A percentile compares a stretch with the other conserved stretches of the same genome.
Evolutionary conservation across 345 rosid genomes (phyloP).

Genomic region (Hibiscus trionum): DNA sequence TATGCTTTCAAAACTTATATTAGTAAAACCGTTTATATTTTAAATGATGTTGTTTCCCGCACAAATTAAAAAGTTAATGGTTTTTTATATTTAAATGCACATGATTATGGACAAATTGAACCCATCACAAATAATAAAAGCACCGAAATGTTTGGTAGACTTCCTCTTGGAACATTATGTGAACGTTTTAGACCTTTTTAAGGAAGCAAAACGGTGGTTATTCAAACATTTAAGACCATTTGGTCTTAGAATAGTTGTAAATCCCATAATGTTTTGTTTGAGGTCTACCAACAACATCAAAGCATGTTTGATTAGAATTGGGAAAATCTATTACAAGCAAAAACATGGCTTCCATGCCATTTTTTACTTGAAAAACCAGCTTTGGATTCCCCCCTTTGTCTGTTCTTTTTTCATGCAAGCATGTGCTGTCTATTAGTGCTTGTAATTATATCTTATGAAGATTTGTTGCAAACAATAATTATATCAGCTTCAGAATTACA

Average conservation of each 20-base stretch:
- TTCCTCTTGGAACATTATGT: background rate
- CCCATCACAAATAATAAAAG: background rate
- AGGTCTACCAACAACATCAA: slow-evolving; percentile 27
- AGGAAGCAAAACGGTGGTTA: slow-evolving; percentile 32
- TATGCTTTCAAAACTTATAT: too few species aligned
- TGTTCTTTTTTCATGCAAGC: slow-evolving; percentile 26
- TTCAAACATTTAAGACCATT: background rate
- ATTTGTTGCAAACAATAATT: slow-evolving; percentile 23
- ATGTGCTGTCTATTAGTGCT: slow-evolving; percentile 40
- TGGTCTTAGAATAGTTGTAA: slow-evolving; percentile 5
- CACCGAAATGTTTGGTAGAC: background rate
- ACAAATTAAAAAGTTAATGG: too few species aligned
- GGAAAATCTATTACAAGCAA: slow-evolving; percentile 2
- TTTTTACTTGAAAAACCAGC: slow-evolving; percentile 8
- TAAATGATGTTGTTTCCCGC: too few species aligned
- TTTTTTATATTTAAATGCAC: background rate
- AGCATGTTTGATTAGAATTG: slow-evolving; percentile 21
- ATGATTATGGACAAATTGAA: too few species aligned
- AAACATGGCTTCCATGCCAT: background rate
- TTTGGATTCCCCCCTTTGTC: slow-evolving; percentile 23
- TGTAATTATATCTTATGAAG: slow-evolving; percentile 29
- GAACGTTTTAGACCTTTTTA: slow-evolving; percentile 8
- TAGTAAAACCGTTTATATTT: too few species aligned
- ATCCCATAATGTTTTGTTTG: slow-evolving; percentile 21
- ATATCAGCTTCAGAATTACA: slow-evolving; percentile 14